These are phyloP conservation scores for Populus hybrid DNA, from an alignment of 441 rosid species.

Conservation along the genomic window DNA sequence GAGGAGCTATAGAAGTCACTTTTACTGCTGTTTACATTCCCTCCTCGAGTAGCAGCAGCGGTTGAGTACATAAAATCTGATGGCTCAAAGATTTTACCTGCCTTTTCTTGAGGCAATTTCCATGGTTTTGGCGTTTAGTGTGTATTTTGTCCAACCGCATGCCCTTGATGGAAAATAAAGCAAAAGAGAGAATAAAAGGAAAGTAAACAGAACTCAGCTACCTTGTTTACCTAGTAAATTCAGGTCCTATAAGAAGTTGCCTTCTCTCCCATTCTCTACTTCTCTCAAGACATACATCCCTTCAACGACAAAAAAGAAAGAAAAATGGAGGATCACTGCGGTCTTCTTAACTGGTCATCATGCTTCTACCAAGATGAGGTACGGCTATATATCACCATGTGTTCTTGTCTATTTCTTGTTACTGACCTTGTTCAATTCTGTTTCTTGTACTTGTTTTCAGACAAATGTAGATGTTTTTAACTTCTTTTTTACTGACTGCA, in stretches of 20 bases:
- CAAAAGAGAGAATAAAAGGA: not conserved
- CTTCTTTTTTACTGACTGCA: slow-evolving; percentile 17
- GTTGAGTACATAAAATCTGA: slow-evolving; percentile 14
- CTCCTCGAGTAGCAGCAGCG: not conserved
- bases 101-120: slow-evolving; percentile 17
- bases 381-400: not conserved
- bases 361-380: slow-evolving; percentile 47
- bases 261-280: not conserved
- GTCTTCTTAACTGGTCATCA: slow-evolving; percentile 39
- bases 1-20: slow-evolving; percentile 1
- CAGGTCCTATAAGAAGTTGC: slow-evolving; percentile 28
- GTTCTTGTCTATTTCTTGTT: not conserved
- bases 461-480: not conserved
- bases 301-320: not conserved
- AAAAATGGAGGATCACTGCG: slow-evolving; percentile 51
- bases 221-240: not conserved
- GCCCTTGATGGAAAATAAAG: slow-evolving; percentile 21
- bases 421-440: not conserved
- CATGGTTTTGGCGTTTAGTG: slow-evolving; percentile 30
- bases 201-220: not conserved
- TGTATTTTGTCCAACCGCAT: slow-evolving; percentile 27
- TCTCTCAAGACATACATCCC: not conserved
- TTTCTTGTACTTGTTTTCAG: not conserved
- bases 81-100: slow-evolving; percentile 14
- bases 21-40: slow-evolving; percentile 29